Evolutionary conservation across 306 rosid species (phyloP).

Genomic region (Trifolium subterraneum): DNA sequence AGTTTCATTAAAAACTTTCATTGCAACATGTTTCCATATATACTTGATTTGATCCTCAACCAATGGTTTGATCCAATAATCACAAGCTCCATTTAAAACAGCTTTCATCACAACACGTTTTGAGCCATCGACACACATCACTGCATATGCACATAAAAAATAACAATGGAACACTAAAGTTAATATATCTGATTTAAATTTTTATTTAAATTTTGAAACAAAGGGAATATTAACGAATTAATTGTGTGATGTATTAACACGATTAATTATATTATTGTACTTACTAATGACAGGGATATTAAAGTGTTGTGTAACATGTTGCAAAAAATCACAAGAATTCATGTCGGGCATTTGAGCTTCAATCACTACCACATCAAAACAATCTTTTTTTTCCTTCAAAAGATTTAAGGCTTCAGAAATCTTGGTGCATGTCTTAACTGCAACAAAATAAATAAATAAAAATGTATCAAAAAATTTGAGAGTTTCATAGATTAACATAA

Average conservation of each 20-base stretch:
- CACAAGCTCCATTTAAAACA: conserved; percentile 61
- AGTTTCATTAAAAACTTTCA: conserved; percentile 46
- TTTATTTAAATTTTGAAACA: no score
- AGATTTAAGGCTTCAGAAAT: neutral
- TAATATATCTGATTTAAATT: no score
- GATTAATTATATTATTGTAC: conserved; percentile 18
- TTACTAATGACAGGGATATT: conserved; percentile 65
- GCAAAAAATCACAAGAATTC: neutral
- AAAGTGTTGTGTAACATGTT: neutral
- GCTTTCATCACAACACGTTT: conserved; percentile 51
- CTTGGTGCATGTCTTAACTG: neutral
- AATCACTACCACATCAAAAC: neutral
- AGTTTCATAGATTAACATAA: neutral
- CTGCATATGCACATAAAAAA: neutral
- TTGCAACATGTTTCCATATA: conserved; percentile 42
- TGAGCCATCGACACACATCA: conserved; percentile 43
- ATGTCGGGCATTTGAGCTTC: neutral
- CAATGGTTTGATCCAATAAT: conserved; percentile 64
- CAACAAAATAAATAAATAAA: no score
- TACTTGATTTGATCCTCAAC: conserved; percentile 52
- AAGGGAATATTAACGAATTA: no score
- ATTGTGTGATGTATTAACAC: neutral
- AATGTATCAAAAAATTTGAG: neutral
- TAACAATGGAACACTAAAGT: neutral
- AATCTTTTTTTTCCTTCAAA: neutral